Conservation (phyloP, 345 rosid species). For the Hypericum androsaemum region DNA sequence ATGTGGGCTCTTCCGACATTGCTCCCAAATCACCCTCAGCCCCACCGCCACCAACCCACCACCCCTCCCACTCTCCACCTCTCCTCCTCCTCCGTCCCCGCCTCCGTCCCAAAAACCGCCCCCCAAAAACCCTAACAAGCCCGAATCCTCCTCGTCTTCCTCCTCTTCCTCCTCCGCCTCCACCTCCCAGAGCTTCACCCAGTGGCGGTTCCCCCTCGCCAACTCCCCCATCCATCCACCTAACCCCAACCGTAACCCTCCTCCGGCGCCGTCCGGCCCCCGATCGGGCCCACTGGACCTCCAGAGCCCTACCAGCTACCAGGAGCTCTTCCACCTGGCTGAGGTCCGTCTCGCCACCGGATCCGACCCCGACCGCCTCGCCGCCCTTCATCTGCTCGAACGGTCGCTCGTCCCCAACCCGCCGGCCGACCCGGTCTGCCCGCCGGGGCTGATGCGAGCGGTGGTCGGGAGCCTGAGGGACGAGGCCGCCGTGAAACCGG, state of each 20-base stretch:
- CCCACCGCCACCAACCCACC: conserved; percentile 41
- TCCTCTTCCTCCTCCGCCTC: conserved; percentile 74
- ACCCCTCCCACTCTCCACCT: conserved; percentile 28
- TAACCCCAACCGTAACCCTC: conserved; percentile 2
- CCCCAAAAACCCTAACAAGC: conserved; percentile 14
- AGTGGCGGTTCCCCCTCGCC: conserved; percentile 68
- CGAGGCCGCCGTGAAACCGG: conserved; percentile 47
- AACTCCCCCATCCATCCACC: conserved; percentile 34
- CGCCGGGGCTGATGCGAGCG: conserved; percentile 56
- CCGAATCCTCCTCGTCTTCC: conserved; percentile 34
- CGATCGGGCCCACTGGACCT: conserved; percentile 35
- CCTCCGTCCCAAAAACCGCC: conserved; percentile 10
- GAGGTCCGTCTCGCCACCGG: conserved; percentile 55
- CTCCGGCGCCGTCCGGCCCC: conserved; percentile 8
- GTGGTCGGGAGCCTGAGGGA: conserved; percentile 40
- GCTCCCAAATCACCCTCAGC: conserved; percentile 49
- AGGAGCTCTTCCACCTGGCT: conserved; percentile 55
- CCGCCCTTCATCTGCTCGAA: conserved; percentile 62
- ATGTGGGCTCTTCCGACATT: conserved; percentile 76
- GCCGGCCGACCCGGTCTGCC: conserved; percentile 57
- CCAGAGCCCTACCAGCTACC: conserved; percentile 29
- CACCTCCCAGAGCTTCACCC: conserved; percentile 85
- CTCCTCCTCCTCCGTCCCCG: conserved; percentile 9
- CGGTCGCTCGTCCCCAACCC: conserved; percentile 69
- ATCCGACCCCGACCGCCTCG: conserved; percentile 48